Evolutionary conservation across 2,329 filamentous ascomycete species (phyloP).

Genomic region (Aspergillus sp.): DNA sequence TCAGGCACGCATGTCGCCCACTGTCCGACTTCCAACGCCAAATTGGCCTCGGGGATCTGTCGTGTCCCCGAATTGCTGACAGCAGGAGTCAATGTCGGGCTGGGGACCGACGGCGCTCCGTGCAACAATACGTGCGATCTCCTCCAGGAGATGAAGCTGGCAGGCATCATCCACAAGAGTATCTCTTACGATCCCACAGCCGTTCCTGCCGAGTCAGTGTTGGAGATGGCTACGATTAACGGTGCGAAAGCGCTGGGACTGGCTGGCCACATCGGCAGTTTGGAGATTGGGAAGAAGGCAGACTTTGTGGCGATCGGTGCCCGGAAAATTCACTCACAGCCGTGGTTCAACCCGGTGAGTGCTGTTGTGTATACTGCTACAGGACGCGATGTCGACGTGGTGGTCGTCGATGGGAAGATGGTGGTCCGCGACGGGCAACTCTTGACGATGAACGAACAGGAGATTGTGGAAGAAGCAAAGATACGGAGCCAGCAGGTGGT

Average conservation of each 20-base stretch:
- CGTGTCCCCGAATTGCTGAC: conserved; percentile 42
- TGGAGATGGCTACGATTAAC: conserved; percentile 51
- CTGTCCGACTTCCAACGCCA: conserved; percentile 49
- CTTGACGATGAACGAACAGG: conserved; percentile 36
- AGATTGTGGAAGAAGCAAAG: conserved; percentile 35
- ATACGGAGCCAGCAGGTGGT: conserved; percentile 32
- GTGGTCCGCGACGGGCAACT: conserved; percentile 34
- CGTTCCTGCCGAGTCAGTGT: conserved; percentile 41
- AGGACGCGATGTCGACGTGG: conserved; percentile 40
- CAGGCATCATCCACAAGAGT: conserved; percentile 47
- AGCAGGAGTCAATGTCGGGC: conserved; percentile 41
- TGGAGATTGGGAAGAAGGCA: conserved; percentile 40
- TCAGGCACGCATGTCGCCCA: conserved; percentile 46
- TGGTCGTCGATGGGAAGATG: conserved; percentile 40
- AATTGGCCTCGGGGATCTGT: conserved; percentile 49
- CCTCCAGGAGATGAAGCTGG: conserved; percentile 50
- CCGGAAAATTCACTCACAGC: conserved; percentile 29
- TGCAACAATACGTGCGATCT: conserved; percentile 51
- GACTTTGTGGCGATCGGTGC: conserved; percentile 35
- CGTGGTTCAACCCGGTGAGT: conserved; percentile 39
- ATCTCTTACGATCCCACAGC: conserved; percentile 36
- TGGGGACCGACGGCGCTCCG: conserved; percentile 52
- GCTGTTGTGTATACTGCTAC: conserved; percentile 41
- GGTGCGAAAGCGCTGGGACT: conserved; percentile 47
- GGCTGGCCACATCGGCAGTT: conserved; percentile 31